A percentile compares a stretch with the other conserved stretches of the same genome.
phyloP scores from a whole-genome alignment of 768 basidiomycete genomes.

The Leccinellum albellum region DNA sequence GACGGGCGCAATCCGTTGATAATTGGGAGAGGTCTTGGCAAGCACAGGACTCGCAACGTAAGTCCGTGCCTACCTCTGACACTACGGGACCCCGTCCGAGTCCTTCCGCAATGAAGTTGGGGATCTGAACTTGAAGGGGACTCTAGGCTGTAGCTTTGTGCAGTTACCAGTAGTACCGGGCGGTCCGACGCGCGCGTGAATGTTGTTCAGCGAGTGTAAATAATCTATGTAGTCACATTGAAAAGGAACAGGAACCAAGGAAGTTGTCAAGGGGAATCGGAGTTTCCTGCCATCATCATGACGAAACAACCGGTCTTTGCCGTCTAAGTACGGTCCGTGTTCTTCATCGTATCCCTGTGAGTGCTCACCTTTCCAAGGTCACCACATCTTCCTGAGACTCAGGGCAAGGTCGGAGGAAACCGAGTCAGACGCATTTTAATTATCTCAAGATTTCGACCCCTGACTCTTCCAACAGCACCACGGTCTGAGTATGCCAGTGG shows the following conservation, averaged over 20 bases:
- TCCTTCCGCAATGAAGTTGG: neutral
- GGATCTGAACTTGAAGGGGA: too few relatives aligned
- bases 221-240: neutral
- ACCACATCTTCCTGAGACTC: slow-evolving; percentile 9
- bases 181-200: neutral
- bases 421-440: neutral
- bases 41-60: neutral
- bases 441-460: neutral
- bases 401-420: neutral
- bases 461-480: neutral
- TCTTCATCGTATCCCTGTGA: neutral
- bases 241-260: too few relatives aligned
- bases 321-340: neutral
- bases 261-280: neutral
- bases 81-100: too few relatives aligned
- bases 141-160: too few relatives aligned
- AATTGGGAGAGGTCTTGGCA: neutral
- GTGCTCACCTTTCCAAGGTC: neutral
- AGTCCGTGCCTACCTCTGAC: neutral
- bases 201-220: neutral
- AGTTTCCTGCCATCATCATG: neutral
- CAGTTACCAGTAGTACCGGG: too few relatives aligned
- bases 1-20: too few relatives aligned
- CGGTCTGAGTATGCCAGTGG: neutral
- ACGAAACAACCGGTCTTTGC: neutral